Base-by-base conservation (phyloP, 371 early-diverging fungal genomes). In the Haplosporangium sp. region DNA sequence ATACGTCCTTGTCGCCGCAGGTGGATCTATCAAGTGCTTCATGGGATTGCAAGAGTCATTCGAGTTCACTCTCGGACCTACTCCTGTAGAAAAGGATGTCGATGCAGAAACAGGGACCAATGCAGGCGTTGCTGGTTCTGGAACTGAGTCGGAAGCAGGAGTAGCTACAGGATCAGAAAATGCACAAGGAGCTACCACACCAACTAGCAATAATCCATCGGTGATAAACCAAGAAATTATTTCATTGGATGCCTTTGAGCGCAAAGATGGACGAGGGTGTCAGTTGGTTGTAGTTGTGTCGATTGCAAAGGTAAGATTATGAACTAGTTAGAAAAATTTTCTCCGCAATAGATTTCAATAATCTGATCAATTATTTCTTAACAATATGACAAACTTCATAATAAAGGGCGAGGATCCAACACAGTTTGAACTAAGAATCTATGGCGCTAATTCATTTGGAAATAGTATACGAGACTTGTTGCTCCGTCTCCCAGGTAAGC, bases 171-270 rank as follows among this genome's bases (percentile, higher is more conserved):
- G 47, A 48, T 20, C 72, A 34, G 60, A 55, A 59, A 42, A 47
- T 19, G 62, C 37, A 48, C 57, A 47, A 42, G 50, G 38, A 17
- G 7, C 57, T 2, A 34, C 53, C 17, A 39, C 60, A 10, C 15
- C 66, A 17, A 66, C 27, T 27, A 27, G 27, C 27, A 27, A 27
- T 27, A 19, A 5, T 4, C 8, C 67, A 50, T 57, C 63, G 7
- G 38, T 42, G 15, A 38, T 45, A 0, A 74, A 71, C 20, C 63
- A 65, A 17, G 81, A 81, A 58, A 74, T 81, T 53, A 65, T 81
- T 6, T 81, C 81, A 11, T 65, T 81, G 59, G 81, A 81, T 27
- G 81, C 81, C 2, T 81, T 71, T 64, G 75, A 68, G 50, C 75
- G 75, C 13, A 71, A 70, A 27, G 74, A 71, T 27, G 65, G 59